Evolutionary conservation across 208 protist species (phyloP), one percentile per base, ranked within the genome.

Genomic region (Vickermania spadyakhi): DNA sequence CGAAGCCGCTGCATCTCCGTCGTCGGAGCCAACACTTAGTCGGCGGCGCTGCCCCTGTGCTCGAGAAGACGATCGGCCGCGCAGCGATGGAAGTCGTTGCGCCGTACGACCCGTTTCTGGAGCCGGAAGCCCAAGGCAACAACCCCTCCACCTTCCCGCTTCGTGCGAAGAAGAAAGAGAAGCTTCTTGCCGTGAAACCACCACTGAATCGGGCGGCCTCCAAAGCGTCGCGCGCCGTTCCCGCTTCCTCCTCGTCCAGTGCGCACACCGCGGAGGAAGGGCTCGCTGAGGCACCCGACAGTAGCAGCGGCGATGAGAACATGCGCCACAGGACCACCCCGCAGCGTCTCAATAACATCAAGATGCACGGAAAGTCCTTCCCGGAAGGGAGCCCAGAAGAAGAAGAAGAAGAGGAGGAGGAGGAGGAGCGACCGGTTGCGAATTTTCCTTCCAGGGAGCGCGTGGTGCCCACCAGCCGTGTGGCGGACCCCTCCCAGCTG

Each of bases 371-470:
- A 45, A 18, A 29, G 22, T 1, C 42, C 67, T 28, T 56, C n/a
- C 0, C 23, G 49, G 3, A n/a, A 65, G 22, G 23, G 55, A 5
- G 0, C 1, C 1, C 31, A 53, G 51, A 55, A 13, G 13, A 66
- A 76, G 67, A 84, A 77, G 56, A 77, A 62, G 23, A 66, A 86
- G 4, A 79, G 79, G 5, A 81, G 73, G 60, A 45, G 36, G 36
- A 7, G 36, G 11, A n/a, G 36, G 36, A 45, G 36, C 36, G 36
- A 7, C 36, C 11, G 11, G 11, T 7, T 18, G 87, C 36, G 78
- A 85, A 2, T 74, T 79, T 13, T 56, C 62, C 26, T 50, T 28
- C 2, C 86, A 66, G 51, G 82, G 86, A 63, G 69, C 59, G 56
- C 53, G 66, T 29, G 59, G 26, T 49, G 36, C 25, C n/a, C 41